These are phyloP conservation scores for Emergomyces pasteurianus DNA, from an alignment of 2,329 filamentous ascomycete genomes.

Conservation along the genomic window DNA sequence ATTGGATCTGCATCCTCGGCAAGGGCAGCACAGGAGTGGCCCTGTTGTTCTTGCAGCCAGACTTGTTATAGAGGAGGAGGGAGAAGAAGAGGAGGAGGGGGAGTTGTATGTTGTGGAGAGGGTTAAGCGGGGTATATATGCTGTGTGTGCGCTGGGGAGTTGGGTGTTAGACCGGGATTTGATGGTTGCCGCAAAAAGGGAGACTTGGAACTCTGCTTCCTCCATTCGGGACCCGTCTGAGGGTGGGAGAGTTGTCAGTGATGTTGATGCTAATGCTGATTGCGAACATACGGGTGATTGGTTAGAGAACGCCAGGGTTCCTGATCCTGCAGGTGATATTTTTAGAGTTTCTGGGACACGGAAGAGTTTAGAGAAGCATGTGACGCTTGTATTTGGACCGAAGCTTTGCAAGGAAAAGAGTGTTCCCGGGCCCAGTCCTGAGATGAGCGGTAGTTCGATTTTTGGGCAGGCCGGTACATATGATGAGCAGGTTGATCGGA, in stretches of 20 bases:
- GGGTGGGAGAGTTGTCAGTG: background rate
- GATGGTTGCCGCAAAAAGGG: slow-evolving; percentile 24
- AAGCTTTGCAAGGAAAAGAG: background rate
- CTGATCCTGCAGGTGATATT: slow-evolving; percentile 15
- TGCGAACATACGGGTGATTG: slow-evolving; percentile 14
- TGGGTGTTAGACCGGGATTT: slow-evolving; percentile 28
- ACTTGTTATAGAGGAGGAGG: slow-evolving; percentile 7
- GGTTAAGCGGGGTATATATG: slow-evolving; percentile 29
- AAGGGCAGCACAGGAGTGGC: slow-evolving; percentile 9
- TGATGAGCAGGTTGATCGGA: background rate
- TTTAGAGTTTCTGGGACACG: slow-evolving; percentile 14
- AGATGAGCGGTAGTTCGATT: background rate
- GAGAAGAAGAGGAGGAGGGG: slow-evolving; percentile 10
- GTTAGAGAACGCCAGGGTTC: slow-evolving; percentile 25
- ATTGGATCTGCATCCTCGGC: slow-evolving; percentile 11
- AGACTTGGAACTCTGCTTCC: background rate
- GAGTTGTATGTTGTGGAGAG: slow-evolving; percentile 28
- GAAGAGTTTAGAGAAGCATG: slow-evolving; percentile 16
- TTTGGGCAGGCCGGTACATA: background rate
- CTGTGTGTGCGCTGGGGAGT: slow-evolving; percentile 24
- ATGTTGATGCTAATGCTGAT: slow-evolving; percentile 5
- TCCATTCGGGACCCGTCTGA: background rate
- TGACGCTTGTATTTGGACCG: slow-evolving; percentile 21
- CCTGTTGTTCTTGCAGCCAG: slow-evolving; percentile 24
- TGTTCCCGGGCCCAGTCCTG: background rate